phyloP scores from a whole-genome alignment of 768 basidiomycete species.

The Cystofilobasidium capitatum region DNA sequence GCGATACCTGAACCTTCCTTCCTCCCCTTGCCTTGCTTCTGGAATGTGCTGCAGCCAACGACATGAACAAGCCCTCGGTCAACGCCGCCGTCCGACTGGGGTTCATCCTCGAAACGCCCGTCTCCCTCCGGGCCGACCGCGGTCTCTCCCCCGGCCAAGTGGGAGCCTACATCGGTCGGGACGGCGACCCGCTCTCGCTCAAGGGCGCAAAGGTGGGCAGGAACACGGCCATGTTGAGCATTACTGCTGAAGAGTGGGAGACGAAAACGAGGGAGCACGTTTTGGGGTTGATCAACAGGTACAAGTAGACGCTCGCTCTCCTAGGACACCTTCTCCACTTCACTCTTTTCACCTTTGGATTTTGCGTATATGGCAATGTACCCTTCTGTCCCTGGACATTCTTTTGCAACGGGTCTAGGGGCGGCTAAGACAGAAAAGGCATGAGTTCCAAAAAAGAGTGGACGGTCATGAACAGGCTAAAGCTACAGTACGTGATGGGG shows the following conservation, averaged over 20 bases:
- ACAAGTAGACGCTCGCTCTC: neutral
- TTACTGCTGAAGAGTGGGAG: slow-evolving; percentile 22
- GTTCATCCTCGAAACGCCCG: slow-evolving; percentile 1
- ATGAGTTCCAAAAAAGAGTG: too few species aligned
- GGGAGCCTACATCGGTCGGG: neutral
- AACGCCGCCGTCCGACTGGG: slow-evolving; percentile 25
- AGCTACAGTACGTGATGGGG: too few species aligned
- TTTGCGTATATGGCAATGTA: too few species aligned
- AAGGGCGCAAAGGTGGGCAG: neutral
- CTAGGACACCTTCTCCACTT: too few species aligned
- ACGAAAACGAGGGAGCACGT: neutral
- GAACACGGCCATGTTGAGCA: neutral
- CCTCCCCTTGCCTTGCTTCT: neutral
- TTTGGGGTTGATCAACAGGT: neutral
- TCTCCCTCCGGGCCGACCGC: neutral
- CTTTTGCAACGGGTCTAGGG: too few species aligned
- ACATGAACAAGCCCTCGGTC: slow-evolving; percentile 18
- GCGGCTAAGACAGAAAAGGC: too few species aligned
- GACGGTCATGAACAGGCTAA: too few species aligned
- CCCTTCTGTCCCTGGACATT: too few species aligned
- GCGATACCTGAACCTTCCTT: neutral
- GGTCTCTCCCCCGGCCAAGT: neutral
- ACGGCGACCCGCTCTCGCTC: neutral
- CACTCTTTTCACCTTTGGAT: too few species aligned
- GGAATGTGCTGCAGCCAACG: slow-evolving; percentile 1